These are phyloP conservation scores for Penicillium subrubescens DNA, from an alignment of 495 filamentous ascomycete genomes.

Conservation along the genomic window DNA sequence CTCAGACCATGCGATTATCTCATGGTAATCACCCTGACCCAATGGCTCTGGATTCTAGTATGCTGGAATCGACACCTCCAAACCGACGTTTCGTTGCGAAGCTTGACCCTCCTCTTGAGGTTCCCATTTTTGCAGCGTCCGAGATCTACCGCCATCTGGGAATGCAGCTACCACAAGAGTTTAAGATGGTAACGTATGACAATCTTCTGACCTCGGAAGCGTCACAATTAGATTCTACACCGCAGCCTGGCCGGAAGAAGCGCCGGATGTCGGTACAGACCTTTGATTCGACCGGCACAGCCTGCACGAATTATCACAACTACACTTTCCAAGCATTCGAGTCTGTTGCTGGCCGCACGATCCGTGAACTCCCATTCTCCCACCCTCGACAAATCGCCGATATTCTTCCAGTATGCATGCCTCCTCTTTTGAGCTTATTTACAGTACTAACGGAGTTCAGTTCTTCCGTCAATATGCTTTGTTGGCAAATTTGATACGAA, in stretches of 20 bases:
- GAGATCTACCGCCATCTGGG: slow-evolving; percentile 69
- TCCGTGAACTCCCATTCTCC: slow-evolving; percentile 77
- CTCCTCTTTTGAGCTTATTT: neutral
- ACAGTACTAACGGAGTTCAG: slow-evolving; percentile 22
- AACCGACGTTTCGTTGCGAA: slow-evolving; percentile 81
- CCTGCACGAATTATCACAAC: slow-evolving; percentile 54
- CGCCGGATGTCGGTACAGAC: slow-evolving; percentile 36
- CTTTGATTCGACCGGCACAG: slow-evolving; percentile 40
- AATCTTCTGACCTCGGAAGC: slow-evolving; percentile 61
- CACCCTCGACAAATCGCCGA: slow-evolving; percentile 83
- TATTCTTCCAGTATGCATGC: slow-evolving; percentile 63
- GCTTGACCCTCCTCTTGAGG: slow-evolving; percentile 79
- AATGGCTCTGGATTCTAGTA: slow-evolving; percentile 49
- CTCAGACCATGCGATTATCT: slow-evolving; percentile 45
- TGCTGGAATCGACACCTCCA: slow-evolving; percentile 54
- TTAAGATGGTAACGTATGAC: slow-evolving; percentile 64
- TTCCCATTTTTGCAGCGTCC: slow-evolving; percentile 67
- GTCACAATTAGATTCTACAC: slow-evolving; percentile 27
- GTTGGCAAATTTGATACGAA: slow-evolving; percentile 63
- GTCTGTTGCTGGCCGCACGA: slow-evolving; percentile 63
- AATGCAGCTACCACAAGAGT: slow-evolving; percentile 54
- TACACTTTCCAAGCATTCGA: slow-evolving; percentile 75
- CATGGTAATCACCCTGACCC: slow-evolving; percentile 42
- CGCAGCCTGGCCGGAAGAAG: slow-evolving; percentile 34
- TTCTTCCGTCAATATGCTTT: slow-evolving; percentile 76